Percentiles rank a stretch among this genome's conserved stretches.
These are phyloP conservation scores for Candida ovalis DNA, from an alignment of 805 yeast species.

Conservation along the genomic window DNA sequence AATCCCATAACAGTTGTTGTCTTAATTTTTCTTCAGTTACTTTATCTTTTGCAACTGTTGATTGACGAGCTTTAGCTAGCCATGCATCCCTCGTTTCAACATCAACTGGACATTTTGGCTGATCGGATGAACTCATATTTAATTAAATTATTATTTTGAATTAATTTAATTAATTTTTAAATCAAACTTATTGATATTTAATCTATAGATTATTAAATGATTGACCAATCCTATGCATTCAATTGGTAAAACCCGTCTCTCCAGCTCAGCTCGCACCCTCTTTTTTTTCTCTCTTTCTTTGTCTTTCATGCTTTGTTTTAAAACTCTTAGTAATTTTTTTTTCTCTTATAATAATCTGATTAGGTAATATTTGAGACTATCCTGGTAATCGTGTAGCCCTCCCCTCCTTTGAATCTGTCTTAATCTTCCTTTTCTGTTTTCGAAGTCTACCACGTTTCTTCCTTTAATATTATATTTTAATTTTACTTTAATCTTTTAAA, in stretches of 20 bases:
- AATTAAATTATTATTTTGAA: background rate
- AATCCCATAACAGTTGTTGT: background rate
- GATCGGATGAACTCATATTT: slow-evolving; percentile 18
- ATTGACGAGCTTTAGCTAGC: slow-evolving; percentile 37
- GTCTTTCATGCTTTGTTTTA: background rate
- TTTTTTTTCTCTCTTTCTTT: background rate
- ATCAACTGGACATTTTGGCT: slow-evolving; percentile 63
- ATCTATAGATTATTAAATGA: too few species aligned
- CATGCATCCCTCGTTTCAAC: slow-evolving; percentile 57
- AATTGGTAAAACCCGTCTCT: slow-evolving; percentile 8
- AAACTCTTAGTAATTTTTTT: too few species aligned
- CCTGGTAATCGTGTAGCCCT: too few species aligned
- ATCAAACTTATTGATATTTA: too few species aligned
- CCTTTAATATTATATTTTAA: too few species aligned
- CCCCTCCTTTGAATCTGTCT: too few species aligned
- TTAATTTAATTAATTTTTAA: background rate
- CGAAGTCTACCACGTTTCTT: too few species aligned
- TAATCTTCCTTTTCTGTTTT: too few species aligned
- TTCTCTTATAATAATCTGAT: too few species aligned
- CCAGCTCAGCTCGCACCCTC: too few species aligned
- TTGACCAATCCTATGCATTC: slow-evolving; percentile 14
- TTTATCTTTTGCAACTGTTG: slow-evolving; percentile 5
- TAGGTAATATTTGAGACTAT: too few species aligned
- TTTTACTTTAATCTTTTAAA: too few species aligned
- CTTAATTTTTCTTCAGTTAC: background rate